Conservation (phyloP, 2,329 filamentous ascomycete species). For the Thielaviopsis punctulata region DNA sequence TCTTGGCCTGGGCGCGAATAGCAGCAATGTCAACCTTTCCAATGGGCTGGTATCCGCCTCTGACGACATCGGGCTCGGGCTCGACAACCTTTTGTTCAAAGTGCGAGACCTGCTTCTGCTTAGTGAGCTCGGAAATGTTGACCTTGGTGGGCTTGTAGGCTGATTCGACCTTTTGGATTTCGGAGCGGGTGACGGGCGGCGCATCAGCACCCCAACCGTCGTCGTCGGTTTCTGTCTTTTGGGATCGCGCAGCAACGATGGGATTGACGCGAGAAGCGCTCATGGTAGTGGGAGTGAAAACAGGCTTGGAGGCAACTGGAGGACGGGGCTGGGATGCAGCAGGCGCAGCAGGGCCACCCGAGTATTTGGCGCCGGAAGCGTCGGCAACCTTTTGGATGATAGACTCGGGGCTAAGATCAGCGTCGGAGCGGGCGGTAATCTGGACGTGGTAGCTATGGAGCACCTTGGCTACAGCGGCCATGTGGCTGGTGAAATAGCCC, state of each 20-base stretch:
- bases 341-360: constrained; percentile 41
- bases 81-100: constrained; percentile 25
- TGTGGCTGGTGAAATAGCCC: constrained; percentile 93
- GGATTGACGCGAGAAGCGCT: constrained; percentile 46
- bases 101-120: constrained; percentile 32
- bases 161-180: constrained; percentile 80
- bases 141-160: constrained; percentile 94
- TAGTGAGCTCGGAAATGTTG: constrained; percentile 71
- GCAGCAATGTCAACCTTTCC: constrained; percentile 96
- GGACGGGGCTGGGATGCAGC: constrained; percentile 28
- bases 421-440: constrained; percentile 82
- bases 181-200: constrained; percentile 68
- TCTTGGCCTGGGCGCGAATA: constrained; percentile 59
- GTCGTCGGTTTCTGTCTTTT: constrained; percentile 45
- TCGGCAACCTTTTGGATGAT: constrained; percentile 91
- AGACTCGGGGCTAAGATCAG: constrained; percentile 68
- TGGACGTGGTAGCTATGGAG: constrained; percentile 96
- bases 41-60: constrained; percentile 77
- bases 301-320: constrained; percentile 71
- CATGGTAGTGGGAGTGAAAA: constrained; percentile 58
- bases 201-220: constrained; percentile 95
- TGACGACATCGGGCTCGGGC: constrained; percentile 46
- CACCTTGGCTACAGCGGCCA: constrained; percentile 75
- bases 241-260: constrained; percentile 46
- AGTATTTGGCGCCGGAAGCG: constrained; percentile 89